Evolutionary conservation across 768 basidiomycete species (phyloP), one percentile per base, ranked within the genome.

Genomic region (Phlebiopsis gigantea): DNA sequence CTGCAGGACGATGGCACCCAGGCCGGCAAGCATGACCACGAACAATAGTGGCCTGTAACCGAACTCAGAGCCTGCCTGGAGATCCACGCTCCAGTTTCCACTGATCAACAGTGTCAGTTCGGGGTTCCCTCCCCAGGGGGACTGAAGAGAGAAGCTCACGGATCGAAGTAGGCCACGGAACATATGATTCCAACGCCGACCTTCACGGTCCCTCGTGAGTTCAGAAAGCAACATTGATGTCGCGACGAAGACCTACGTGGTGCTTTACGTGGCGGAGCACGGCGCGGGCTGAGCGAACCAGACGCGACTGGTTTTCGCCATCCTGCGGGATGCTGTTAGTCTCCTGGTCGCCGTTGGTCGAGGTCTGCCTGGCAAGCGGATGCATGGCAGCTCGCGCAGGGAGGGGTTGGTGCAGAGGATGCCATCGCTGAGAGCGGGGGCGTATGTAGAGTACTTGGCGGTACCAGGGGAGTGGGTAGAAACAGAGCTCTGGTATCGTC

Each of bases 51-150:
- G 65, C 55, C 79, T 80, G 71, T 96, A 96, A 0, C 95, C 93
- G 66, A 81, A 95, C 48, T 83, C 68, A n/a, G 88, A 88, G 2
- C 93, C 93, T 0, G 92, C 93, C 71, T 90, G 86, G 8, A 95
- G 73, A 72, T 94, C 93, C 6, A 93, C 91, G 24, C 87, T 82
- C 93, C 92, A 93, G 66, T 94, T 94, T 25, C 92, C 90, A 30
- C 85, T 87, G 57, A 17, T 43, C 17, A 53, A 39, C 31, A 39
- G 15, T 19, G 57, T 39, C 17, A 46, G 19, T 10, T 31, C 17
- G 30, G 31, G 30, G 30, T 30, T 51, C 31, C 50, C 17, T 28
- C 4, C 48, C 7, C 55, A 42, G 57, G 19, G 55, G 31, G 22
- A 58, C 7, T 9, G 17, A 31, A 46, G 15, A 29, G 34, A 43